Evolutionary conservation across 2,329 filamentous ascomycete genomes (phyloP).

Genomic region (Stagonosporopsis chrysanthemi): DNA sequence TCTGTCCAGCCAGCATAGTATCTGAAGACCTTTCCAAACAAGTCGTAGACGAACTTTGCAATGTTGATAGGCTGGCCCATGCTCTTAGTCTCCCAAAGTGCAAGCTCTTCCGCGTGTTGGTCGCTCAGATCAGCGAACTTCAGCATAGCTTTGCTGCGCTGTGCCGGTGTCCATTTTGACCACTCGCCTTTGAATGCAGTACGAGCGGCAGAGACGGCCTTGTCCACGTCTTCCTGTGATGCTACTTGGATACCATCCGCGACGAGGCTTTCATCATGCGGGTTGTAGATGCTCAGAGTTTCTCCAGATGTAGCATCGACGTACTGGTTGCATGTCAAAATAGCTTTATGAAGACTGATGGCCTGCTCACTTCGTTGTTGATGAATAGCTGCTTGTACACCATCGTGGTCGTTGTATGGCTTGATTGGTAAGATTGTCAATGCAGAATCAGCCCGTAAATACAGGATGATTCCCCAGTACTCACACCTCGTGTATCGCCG

Average conservation of each 20-base stretch:
- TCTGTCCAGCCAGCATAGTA: conserved; percentile 37
- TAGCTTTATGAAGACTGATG: background rate
- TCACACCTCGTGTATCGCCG: too few relatives aligned
- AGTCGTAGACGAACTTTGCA: conserved; percentile 13
- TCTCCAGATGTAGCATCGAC: conserved; percentile 33
- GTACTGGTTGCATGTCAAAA: conserved; percentile 21
- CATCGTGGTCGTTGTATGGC: conserved; percentile 9
- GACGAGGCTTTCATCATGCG: conserved; percentile 35
- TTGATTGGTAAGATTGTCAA: background rate
- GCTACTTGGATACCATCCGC: conserved; percentile 34
- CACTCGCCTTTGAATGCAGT: conserved; percentile 35
- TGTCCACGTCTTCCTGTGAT: conserved; percentile 34
- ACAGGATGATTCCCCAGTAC: background rate
- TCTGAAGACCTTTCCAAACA: conserved; percentile 24
- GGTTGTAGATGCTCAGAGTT: conserved; percentile 33
- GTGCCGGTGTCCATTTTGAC: conserved; percentile 25
- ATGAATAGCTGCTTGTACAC: conserved; percentile 34
- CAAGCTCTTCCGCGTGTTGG: conserved; percentile 24
- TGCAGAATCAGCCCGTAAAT: background rate
- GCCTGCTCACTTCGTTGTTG: conserved; percentile 35
- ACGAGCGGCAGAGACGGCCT: conserved; percentile 34
- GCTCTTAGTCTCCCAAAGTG: conserved; percentile 23
- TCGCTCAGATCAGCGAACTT: conserved; percentile 37
- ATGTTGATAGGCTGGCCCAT: conserved; percentile 27
- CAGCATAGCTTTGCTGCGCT: conserved; percentile 35